These are phyloP conservation scores for Macrophomina pseudophaseolina DNA, from an alignment of 2,329 filamentous ascomycete species.

Conservation along the genomic window DNA sequence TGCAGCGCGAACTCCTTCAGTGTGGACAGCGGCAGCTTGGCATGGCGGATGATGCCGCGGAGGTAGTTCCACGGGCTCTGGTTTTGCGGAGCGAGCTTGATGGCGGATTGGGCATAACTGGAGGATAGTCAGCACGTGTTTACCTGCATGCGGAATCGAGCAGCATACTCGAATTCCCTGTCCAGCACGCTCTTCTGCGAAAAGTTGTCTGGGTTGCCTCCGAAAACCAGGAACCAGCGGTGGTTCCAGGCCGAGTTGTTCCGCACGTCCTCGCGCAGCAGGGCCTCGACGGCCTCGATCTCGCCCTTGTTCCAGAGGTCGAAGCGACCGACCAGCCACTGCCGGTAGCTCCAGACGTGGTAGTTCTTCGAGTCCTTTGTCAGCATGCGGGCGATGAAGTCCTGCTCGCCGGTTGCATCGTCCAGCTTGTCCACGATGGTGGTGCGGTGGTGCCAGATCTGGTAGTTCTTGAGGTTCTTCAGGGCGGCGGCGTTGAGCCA, in stretches of 20 bases:
- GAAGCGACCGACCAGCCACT: constrained; percentile 73
- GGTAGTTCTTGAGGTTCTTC: constrained; percentile 93
- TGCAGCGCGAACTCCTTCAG: constrained; percentile 60
- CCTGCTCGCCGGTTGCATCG: constrained; percentile 69
- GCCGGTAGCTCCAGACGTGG: constrained; percentile 96
- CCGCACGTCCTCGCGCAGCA: constrained; percentile 80
- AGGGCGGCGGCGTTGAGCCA: constrained; percentile 89
- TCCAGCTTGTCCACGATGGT: constrained; percentile 61
- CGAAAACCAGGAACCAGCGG: constrained; percentile 91
- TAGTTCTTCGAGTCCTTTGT: constrained; percentile 93
- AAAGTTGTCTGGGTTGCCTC: constrained; percentile 50
- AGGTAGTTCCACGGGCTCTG: constrained; percentile 95
- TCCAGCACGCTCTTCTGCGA: constrained; percentile 64
- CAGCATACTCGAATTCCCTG: constrained; percentile 65
- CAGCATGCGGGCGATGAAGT: constrained; percentile 82
- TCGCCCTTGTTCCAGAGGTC: constrained; percentile 64
- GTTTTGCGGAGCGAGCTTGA: constrained; percentile 85
- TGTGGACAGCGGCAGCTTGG: constrained; percentile 55
- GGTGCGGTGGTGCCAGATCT: constrained; percentile 82
- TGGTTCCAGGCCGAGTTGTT: constrained; percentile 99
- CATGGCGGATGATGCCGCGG: constrained; percentile 73
- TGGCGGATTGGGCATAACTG: constrained; percentile 67
- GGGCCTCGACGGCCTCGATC: constrained; percentile 70
- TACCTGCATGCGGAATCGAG: too few relatives aligned
- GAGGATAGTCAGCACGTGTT: constrained; percentile 29